phyloP scores from a whole-genome alignment of 2,329 filamentous ascomycete species.

The Nothophoma quercina region DNA sequence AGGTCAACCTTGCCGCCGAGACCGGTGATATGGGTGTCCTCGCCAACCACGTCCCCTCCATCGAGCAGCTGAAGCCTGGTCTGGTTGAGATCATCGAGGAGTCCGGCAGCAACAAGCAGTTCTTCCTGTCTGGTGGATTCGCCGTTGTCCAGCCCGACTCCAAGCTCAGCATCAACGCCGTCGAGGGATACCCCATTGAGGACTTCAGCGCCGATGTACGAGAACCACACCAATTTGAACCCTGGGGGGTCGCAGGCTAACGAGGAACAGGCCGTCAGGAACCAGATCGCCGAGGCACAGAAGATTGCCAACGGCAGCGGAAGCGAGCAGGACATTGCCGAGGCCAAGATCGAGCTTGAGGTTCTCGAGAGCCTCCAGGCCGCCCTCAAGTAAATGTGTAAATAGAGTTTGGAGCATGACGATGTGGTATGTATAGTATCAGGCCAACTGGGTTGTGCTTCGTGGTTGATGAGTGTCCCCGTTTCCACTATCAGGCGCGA shows the following conservation, averaged over 20 bases:
- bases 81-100: slow-evolving; percentile 96
- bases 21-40: slow-evolving; percentile 99
- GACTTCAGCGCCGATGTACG: slow-evolving; percentile 87
- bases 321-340: slow-evolving; percentile 96
- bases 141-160: slow-evolving; percentile 97
- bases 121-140: slow-evolving; percentile 98
- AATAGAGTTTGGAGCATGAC: slow-evolving; percentile 43
- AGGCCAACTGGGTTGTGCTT: slow-evolving; percentile 11
- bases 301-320: slow-evolving; percentile 91
- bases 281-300: slow-evolving; percentile 92
- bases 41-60: slow-evolving; percentile 97
- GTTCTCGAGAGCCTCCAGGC: slow-evolving; percentile 86
- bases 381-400: slow-evolving; percentile 76
- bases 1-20: slow-evolving; percentile 98
- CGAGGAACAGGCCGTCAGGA: slow-evolving; percentile 70
- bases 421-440: slow-evolving; percentile 48
- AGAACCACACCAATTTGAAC: background rate
- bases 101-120: slow-evolving; percentile 88
- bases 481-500: slow-evolving; percentile 18
- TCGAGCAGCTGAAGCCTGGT: slow-evolving; percentile 98
- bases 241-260: slow-evolving; percentile 21
- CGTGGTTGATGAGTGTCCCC: slow-evolving; percentile 9
- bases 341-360: slow-evolving; percentile 99
- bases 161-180: slow-evolving; percentile 94
- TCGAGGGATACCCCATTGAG: slow-evolving; percentile 92